A percentile compares a stretch with the other conserved stretches of the same genome.
phyloP scores from a whole-genome alignment of 2,329 filamentous ascomycete species.

The Neonectria ditissima region DNA sequence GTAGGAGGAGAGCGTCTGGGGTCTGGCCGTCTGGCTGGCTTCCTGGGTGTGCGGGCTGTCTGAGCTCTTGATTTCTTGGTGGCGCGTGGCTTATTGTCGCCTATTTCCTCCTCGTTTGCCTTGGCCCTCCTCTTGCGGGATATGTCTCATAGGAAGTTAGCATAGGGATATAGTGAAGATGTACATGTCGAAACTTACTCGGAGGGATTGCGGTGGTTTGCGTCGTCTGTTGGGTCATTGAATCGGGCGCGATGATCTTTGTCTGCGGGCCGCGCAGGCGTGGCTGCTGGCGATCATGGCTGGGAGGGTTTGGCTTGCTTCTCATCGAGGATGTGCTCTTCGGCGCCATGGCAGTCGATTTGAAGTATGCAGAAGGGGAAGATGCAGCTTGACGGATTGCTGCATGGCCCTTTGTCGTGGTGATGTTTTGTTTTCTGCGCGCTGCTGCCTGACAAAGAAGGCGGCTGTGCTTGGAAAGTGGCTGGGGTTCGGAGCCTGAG shows the following conservation, averaged over 20 bases:
- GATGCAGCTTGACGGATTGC: neutral
- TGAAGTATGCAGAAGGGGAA: neutral
- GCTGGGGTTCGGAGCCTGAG: neutral
- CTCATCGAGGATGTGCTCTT: neutral
- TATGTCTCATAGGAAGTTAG: neutral
- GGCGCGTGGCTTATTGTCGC: neutral
- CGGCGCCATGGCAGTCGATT: neutral
- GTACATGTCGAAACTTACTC: neutral
- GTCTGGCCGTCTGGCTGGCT: neutral
- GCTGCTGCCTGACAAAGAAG: neutral
- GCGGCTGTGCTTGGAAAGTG: neutral
- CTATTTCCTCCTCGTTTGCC: neutral
- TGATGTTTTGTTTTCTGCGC: neutral
- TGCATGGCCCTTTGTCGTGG: neutral
- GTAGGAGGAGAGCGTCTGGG: neutral
- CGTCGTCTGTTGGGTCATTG: neutral
- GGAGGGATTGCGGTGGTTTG: neutral
- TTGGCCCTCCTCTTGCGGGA: neutral
- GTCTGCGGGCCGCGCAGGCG: neutral
- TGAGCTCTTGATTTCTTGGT: neutral
- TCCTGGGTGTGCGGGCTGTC: neutral
- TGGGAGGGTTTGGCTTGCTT: neutral
- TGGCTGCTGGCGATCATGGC: neutral
- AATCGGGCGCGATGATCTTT: neutral
- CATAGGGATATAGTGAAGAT: neutral